Evolutionary conservation across 352 stramenopile species (phyloP).

Genomic region (Halophytophthora batemanensis): DNA sequence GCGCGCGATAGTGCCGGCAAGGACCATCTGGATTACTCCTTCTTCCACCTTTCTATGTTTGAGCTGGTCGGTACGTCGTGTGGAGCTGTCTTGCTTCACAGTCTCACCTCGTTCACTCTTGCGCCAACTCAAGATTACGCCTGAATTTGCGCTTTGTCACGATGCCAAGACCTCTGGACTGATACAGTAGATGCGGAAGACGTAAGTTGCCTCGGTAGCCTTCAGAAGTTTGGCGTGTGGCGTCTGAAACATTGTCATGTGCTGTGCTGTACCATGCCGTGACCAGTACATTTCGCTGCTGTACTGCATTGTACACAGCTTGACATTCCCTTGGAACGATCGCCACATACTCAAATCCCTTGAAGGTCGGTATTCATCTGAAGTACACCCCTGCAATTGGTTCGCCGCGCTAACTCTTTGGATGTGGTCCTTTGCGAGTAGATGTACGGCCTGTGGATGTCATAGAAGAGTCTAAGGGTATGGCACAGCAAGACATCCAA

Average conservation of each 20-base stretch:
- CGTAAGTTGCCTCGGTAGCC: conserved; percentile 29
- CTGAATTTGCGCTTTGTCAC: background rate
- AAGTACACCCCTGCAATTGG: background rate
- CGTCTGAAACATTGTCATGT: background rate
- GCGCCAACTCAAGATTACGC: background rate
- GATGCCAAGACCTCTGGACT: conserved; percentile 50
- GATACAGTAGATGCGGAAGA: conserved; percentile 63
- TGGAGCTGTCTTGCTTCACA: background rate
- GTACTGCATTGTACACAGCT: conserved; percentile 71
- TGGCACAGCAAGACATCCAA: conserved; percentile 46
- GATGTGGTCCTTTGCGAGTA: conserved; percentile 11
- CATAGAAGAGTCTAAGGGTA: conserved; percentile 44
- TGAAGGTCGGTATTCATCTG: conserved; percentile 22
- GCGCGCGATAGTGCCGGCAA: conserved; percentile 47
- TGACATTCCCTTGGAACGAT: conserved; percentile 53
- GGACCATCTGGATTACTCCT: conserved; percentile 57
- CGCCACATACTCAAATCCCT: conserved; percentile 47
- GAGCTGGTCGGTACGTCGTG: conserved; percentile 60
- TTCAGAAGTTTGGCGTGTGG: background rate
- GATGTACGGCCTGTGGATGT: conserved; percentile 59
- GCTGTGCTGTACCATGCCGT: background rate
- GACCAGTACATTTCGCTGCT: conserved; percentile 70
- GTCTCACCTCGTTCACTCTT: background rate
- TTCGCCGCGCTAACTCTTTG: background rate
- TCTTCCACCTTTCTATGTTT: conserved; percentile 83